Conservation (phyloP, 371 early-diverging fungal genomes). For the Zopfochytrium polystomum region DNA sequence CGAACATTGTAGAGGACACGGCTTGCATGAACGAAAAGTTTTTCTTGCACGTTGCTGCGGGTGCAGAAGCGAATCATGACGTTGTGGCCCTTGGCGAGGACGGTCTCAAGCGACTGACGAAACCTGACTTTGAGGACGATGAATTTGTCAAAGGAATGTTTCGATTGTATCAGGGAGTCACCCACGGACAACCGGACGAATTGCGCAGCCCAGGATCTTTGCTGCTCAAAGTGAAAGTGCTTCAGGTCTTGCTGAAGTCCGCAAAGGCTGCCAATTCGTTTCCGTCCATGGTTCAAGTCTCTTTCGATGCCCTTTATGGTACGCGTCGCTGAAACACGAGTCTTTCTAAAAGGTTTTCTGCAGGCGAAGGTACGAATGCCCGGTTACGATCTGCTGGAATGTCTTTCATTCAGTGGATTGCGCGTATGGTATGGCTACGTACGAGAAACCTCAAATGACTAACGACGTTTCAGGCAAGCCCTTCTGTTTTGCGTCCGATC, state of each 20-base stretch:
- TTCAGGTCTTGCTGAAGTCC: slow-evolving; percentile 64
- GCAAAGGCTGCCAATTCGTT: slow-evolving; percentile 61
- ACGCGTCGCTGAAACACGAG: slow-evolving; percentile 2
- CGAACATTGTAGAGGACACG: slow-evolving; percentile 49
- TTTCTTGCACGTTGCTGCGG: slow-evolving; percentile 59
- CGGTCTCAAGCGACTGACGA: slow-evolving; percentile 51
- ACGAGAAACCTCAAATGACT: background rate
- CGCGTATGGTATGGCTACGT: slow-evolving; percentile 70
- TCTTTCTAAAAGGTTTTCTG: background rate
- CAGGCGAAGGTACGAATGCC: slow-evolving; percentile 58
- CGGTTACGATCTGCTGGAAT: slow-evolving; percentile 73
- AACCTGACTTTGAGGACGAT: slow-evolving; percentile 56
- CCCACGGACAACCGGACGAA: background rate
- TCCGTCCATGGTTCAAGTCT: slow-evolving; percentile 65
- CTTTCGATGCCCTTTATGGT: slow-evolving; percentile 79
- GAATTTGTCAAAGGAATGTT: slow-evolving; percentile 59
- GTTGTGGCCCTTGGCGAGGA: slow-evolving; percentile 68
- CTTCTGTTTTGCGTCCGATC: slow-evolving; percentile 53
- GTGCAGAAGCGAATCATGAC: slow-evolving; percentile 66
- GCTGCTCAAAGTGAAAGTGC: slow-evolving; percentile 59
- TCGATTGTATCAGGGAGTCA: slow-evolving; percentile 57
- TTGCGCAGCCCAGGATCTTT: slow-evolving; percentile 47
- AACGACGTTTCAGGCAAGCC: slow-evolving; percentile 10
- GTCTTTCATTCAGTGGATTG: slow-evolving; percentile 83
- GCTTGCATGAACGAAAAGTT: slow-evolving; percentile 44